Conservation (phyloP, 75 land plant species). For the Picea sitchensis region DNA sequence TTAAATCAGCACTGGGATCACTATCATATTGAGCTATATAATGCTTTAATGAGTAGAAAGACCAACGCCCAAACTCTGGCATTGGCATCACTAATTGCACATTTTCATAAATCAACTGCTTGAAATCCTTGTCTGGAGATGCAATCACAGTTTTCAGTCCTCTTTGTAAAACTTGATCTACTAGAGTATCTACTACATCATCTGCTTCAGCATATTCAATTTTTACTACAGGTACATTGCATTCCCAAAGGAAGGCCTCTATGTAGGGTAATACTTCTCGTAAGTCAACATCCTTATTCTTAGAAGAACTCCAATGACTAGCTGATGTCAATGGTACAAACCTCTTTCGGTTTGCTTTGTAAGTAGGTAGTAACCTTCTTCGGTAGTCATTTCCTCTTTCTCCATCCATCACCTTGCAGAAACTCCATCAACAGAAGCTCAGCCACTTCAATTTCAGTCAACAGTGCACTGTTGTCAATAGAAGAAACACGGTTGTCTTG, state of each 20-base stretch:
- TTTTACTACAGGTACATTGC: constrained; percentile 83
- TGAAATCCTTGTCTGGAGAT: constrained; percentile 97
- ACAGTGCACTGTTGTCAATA: no score
- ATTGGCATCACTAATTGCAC: constrained; percentile 83
- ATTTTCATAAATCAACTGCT: constrained; percentile 77
- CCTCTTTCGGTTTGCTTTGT: constrained; percentile 65
- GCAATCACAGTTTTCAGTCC: constrained; percentile 66
- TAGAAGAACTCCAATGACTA: constrained; percentile 11
- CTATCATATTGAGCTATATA: constrained; percentile 69
- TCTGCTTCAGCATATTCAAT: constrained; percentile 83
- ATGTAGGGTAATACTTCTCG: constrained; percentile 25
- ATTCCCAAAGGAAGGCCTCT: constrained; percentile 45
- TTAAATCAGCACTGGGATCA: constrained; percentile 74
- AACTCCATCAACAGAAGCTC: no score
- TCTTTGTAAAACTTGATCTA: constrained; percentile 46
- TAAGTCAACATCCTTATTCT: constrained; percentile 21
- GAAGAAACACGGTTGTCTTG: no score
- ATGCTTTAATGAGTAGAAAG: constrained; percentile 85
- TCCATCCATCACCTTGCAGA: constrained; percentile 74
- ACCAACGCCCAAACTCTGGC: constrained; percentile 77
- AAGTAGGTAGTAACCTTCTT: constrained; percentile 63
- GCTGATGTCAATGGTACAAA: constrained; percentile 11
- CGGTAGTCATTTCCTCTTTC: constrained; percentile 80
- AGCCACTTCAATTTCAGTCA: no score
- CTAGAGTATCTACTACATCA: constrained; percentile 85